Evolutionary conservation across 352 stramenopile species (phyloP).

Genomic region (Achlya hypogyna): DNA sequence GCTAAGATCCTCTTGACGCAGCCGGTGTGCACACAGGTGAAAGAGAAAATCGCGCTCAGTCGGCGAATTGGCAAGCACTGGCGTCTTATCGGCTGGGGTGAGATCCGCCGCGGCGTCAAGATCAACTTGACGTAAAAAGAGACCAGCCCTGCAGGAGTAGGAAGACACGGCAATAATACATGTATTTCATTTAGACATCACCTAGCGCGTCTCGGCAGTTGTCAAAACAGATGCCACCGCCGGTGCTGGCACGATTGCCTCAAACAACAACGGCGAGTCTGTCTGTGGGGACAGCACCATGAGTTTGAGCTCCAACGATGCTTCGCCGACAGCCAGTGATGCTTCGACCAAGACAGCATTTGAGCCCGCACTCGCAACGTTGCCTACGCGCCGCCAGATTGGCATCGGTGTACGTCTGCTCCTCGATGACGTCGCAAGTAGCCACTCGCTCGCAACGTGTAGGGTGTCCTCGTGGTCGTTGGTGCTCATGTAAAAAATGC

Average conservation of each 20-base stretch:
- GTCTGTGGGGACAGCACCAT: background rate
- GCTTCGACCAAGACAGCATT: background rate
- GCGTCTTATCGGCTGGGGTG: conserved; percentile 99
- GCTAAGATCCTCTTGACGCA: conserved; percentile 99
- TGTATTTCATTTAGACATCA: conserved; percentile 7
- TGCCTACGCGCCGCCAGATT: background rate
- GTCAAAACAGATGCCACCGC: background rate
- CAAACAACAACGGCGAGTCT: background rate
- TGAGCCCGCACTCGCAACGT: background rate
- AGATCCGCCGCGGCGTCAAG: conserved; percentile 96
- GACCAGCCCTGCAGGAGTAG: background rate
- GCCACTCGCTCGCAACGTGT: too few species aligned
- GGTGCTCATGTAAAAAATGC: too few species aligned
- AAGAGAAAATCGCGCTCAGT: conserved; percentile 99
- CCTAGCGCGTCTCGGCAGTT: background rate
- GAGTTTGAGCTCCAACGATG: background rate
- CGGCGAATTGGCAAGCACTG: conserved; percentile 99
- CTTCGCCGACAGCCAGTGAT: background rate
- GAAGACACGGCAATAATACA: background rate
- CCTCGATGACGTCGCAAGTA: conserved; percentile 6
- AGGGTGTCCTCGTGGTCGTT: too few species aligned
- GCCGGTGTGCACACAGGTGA: conserved; percentile 98
- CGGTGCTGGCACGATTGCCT: background rate
- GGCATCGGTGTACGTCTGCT: background rate
- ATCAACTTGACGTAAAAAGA: conserved; percentile 71